Evolutionary conservation across 164 flowering plant genomes (phyloP).

Genomic region (Hamamelis virginiana): DNA sequence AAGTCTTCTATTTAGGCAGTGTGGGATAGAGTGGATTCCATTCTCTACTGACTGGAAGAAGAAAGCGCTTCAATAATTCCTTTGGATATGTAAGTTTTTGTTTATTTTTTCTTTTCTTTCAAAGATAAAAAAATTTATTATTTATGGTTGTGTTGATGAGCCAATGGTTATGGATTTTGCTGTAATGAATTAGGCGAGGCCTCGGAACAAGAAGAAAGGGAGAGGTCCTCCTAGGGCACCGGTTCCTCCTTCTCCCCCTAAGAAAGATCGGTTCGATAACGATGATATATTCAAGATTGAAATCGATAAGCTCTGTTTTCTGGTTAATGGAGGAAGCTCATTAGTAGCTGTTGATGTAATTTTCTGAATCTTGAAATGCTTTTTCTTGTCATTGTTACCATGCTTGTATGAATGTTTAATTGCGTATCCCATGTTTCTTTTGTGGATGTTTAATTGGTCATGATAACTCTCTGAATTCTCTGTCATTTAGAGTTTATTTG

Average conservation of each 20-base stretch:
- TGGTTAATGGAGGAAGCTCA: conserved; percentile 12
- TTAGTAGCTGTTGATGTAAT: conserved; percentile 13
- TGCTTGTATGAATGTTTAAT: too few relatives aligned
- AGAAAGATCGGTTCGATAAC: conserved; percentile 62
- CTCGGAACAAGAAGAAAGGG: conserved; percentile 79
- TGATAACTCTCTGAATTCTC: not conserved
- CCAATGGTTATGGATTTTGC: not conserved
- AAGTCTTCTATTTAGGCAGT: too few relatives aligned
- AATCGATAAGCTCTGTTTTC: conserved; percentile 58
- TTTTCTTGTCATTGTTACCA: not conserved
- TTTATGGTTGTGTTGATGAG: not conserved
- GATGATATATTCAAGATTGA: conserved; percentile 58
- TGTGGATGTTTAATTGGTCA: too few relatives aligned
- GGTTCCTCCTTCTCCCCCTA: conserved; percentile 60
- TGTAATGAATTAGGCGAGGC: conserved; percentile 63
- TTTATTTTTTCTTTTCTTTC: not conserved
- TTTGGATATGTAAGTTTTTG: conserved; percentile 70
- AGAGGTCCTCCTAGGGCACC: conserved; percentile 79
- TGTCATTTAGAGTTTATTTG: not conserved
- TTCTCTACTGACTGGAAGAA: conserved; percentile 81
- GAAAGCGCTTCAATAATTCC: conserved; percentile 87
- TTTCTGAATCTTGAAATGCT: not conserved
- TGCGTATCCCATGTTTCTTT: too few relatives aligned
- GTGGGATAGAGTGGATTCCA: too few relatives aligned
- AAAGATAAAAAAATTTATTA: not conserved